Conservation (phyloP, 768 basidiomycete genomes). For the Pulveroboletus ravenelii region DNA sequence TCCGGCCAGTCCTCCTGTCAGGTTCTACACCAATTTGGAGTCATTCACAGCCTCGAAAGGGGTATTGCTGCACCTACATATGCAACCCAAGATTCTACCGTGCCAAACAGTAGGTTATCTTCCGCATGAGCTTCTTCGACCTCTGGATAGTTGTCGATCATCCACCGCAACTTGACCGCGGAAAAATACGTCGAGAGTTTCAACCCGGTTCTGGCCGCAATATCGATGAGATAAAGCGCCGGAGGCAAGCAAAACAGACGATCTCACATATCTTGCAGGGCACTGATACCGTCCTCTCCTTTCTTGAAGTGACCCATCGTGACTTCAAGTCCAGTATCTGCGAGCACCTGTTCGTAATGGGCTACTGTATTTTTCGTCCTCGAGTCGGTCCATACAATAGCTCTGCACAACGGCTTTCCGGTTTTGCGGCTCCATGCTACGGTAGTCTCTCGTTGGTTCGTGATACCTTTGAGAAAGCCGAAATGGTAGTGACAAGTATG, state of each 20-base stretch:
- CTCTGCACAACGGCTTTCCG: constrained; percentile 81
- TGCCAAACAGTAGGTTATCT: constrained; percentile 86
- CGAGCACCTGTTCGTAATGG: constrained; percentile 70
- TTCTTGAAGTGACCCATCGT: constrained; percentile 60
- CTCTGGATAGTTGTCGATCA: constrained; percentile 80
- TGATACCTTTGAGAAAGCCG: constrained; percentile 57
- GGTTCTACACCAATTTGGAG: constrained; percentile 46
- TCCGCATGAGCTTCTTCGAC: constrained; percentile 74
- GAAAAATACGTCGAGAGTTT: constrained; percentile 99
- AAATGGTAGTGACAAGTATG: neutral
- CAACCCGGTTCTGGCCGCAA: constrained; percentile 67
- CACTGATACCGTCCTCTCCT: constrained; percentile 63
- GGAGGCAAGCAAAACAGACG: neutral
- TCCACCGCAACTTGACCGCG: constrained; percentile 93
- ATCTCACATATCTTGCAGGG: constrained; percentile 63
- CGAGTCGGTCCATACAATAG: constrained; percentile 97
- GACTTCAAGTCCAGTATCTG: constrained; percentile 71
- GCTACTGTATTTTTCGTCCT: constrained; percentile 83
- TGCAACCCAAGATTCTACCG: constrained; percentile 94
- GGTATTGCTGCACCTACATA: constrained; percentile 52
- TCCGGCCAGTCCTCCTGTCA: constrained; percentile 69
- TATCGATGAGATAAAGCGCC: neutral
- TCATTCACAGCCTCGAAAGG: neutral
- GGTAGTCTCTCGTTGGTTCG: constrained; percentile 96
- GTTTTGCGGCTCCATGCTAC: constrained; percentile 90